A percentile compares a stretch with the other conserved stretches of the same genome.
Evolutionary conservation across 1,284 basidiomycete genomes (phyloP).

Genomic region (Leccinum proliferum): DNA sequence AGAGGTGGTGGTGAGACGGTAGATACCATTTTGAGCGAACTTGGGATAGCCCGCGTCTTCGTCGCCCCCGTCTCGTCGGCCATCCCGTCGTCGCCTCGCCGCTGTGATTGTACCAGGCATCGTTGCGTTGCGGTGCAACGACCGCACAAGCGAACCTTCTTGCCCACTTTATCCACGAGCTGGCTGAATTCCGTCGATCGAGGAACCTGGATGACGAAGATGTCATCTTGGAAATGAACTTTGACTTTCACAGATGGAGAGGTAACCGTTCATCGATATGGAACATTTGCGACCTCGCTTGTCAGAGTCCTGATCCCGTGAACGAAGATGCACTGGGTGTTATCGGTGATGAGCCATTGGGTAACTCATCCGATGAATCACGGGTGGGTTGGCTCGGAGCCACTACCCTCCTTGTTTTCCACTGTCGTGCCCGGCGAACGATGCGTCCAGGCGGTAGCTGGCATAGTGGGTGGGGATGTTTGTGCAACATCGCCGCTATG

Average conservation of each 20-base stretch:
- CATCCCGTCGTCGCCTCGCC: too few species aligned
- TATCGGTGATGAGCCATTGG: conserved; percentile 74
- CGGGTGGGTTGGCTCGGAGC: conserved; percentile 69
- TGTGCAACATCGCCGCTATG: conserved; percentile 39
- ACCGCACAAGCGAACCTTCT: conserved; percentile 88
- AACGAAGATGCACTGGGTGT: conserved; percentile 78
- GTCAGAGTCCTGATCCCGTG: conserved; percentile 47
- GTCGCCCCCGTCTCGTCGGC: too few species aligned
- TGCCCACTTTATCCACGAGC: conserved; percentile 84
- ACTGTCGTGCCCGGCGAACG: conserved; percentile 42
- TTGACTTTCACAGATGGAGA: conserved; percentile 71
- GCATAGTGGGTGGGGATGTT: conserved; percentile 53
- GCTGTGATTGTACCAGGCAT: too few species aligned
- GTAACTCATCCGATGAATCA: conserved; percentile 75
- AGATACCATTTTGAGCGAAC: too few species aligned
- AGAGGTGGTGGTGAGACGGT: too few species aligned
- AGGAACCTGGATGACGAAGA: conserved; percentile 89
- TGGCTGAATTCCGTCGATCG: conserved; percentile 72
- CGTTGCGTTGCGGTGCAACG: conserved; percentile 17
- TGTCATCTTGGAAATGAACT: conserved; percentile 85
- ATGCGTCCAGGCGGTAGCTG: conserved; percentile 50
- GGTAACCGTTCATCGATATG: conserved; percentile 26
- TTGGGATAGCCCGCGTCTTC: too few species aligned
- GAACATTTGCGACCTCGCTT: conserved; percentile 48
- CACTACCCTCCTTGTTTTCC: conserved; percentile 65